Base-by-base conservation (phyloP, 129 eudicot species). In the Scalesia atractyloides region DNA sequence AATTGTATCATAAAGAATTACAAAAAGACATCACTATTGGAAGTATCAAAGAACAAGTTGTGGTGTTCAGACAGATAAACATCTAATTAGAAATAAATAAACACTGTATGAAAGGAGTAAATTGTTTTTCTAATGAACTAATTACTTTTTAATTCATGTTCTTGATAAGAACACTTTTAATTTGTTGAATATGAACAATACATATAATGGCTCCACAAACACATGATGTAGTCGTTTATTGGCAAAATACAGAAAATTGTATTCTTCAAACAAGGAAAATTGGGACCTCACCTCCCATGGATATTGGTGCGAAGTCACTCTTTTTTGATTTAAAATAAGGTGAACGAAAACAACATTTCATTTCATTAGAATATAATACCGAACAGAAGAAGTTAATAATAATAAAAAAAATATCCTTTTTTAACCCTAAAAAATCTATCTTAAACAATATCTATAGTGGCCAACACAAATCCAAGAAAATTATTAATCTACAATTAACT, bases 201-300 rank as follows among this genome's bases (percentile, higher is more conserved):
- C 3, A 74, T 54, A 66, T 75, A 66, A 43, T 26, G 79, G 79
- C 79, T 66, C 73, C 66, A 66, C 79, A 75, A 67, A 53, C 73
- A 68, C 73, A 66, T 54, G 73, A 75, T 18, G 66, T 64, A 65
- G 43, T 64, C 66, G 72, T 74, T 37, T 65, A 67, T 68, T 67
- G 61, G 79, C 67, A 76, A 30, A 47, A 57, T 76, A 76, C 80
- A 57, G 74, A 74, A 76, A 76, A 76, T 76, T 57, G 80, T 76
- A 76, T 57, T 67, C 80, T 47, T 68, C 80, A 76, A 76, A 76
- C 80, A 76, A 76, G 73, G 68, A 76, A 67, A 9, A n/a, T 12
- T 76, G 80, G 74, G 80, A 76, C 80, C 80, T 75, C 80, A 66
- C 54, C 75, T 22, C 63, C 49, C 41, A 67, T 43, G 68, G 68